Conservation (phyloP, 208 protist genomes). For the Crithidia fasciculata region DNA sequence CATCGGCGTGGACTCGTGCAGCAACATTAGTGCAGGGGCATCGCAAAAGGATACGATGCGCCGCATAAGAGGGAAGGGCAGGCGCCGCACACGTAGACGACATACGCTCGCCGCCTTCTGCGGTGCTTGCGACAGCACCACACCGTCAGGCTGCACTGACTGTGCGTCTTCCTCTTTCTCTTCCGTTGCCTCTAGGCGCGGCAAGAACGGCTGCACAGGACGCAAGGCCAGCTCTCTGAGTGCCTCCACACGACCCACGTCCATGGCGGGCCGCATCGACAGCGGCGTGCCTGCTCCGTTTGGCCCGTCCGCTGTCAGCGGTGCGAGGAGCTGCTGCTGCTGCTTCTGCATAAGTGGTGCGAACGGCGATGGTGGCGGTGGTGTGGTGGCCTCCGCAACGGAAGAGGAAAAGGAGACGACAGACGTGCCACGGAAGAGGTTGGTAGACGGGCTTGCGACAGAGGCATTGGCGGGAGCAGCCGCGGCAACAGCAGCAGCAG, state of each 20-base stretch:
- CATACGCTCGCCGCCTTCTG: not conserved
- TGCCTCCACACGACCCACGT: not conserved
- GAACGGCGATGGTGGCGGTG: not conserved
- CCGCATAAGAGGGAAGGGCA: slow-evolving; percentile 44
- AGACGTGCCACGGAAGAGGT: not conserved
- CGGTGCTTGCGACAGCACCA: no score
- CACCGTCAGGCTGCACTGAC: no score
- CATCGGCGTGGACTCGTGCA: slow-evolving; percentile 40
- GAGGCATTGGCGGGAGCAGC: not conserved
- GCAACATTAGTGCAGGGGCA: slow-evolving; percentile 21
- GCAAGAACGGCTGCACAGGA: not conserved
- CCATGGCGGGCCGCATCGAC: not conserved
- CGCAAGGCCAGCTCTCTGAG: slow-evolving; percentile 9
- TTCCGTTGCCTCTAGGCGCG: not conserved
- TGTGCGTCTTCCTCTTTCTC: not conserved
- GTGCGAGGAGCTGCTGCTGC: not conserved
- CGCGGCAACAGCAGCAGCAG: not conserved
- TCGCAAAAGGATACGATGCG: slow-evolving; percentile 47
- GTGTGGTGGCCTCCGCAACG: not conserved
- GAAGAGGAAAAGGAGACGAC: slow-evolving; percentile 1
- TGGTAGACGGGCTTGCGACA: not conserved
- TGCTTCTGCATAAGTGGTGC: not conserved
- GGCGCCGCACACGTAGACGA: not conserved
- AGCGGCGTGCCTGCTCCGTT: not conserved
- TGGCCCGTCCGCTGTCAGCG: not conserved